Base-by-base conservation (phyloP, 768 basidiomycete species). In the Hysterangium stoloniferum region DNA sequence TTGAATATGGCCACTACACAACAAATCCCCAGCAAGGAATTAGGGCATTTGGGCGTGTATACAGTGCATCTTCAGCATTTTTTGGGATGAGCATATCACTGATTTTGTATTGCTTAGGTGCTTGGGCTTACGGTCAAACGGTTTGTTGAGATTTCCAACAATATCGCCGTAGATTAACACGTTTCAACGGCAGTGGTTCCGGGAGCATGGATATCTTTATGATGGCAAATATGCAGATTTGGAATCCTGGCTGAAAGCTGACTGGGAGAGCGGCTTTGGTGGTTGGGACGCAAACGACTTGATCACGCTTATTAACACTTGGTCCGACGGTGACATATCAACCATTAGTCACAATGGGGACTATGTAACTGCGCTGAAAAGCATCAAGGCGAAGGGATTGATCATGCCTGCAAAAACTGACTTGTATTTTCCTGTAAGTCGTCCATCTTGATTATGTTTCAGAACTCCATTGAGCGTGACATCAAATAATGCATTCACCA, bases 71-170 rank as follows among this genome's bases (percentile, higher is more conserved):
- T 38, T 29, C n/a, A n/a, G n/a, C n/a, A n/a, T n/a, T n/a, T n/a
- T n/a, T n/a, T n/a, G n/a, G n/a, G n/a, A n/a, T n/a, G n/a, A n/a
- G n/a, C n/a, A n/a, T n/a, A n/a, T n/a, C n/a, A 8, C 12, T 11
- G 38, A 20, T 41, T 22, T 41, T 22, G 8, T 22, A 8, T 41
- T 20, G 11, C 8, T 9, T n/a, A 41, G 40, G 72, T 34, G 76
- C 75, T 24, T 79, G 78, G 77, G 76, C 77, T 8, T 78, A 78
- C 56, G 71, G 78, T 11, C 76, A 78, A 58, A 68, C 75, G 17
- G 77, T 72, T 32, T 35, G 70, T 61, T 29, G 4, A 29, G 15
- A 25, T 24, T 4, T 41, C 20, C 9, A 6, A 17, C 38, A 19
- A 9, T 20, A 41, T 22, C 4, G 38, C 6, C 6, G n/a, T 9